Conservation (phyloP, 2,329 filamentous ascomycete species). For the Leptographium procerum region DNA sequence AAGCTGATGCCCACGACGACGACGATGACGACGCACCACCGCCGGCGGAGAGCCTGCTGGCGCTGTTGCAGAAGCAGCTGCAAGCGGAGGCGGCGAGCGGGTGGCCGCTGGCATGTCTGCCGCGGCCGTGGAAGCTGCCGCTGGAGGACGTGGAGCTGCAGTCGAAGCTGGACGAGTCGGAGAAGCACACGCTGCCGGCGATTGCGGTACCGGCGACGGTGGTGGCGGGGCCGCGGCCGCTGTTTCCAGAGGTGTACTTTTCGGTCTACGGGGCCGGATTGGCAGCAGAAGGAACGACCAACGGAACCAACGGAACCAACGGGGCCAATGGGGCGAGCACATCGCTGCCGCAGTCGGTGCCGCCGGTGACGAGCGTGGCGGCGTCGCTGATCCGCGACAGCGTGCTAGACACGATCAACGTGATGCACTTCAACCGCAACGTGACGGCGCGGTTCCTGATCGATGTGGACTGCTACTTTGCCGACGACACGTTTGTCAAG, state of each 20-base stretch:
- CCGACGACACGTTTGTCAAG: slow-evolving; percentile 81
- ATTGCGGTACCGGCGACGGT: slow-evolving; percentile 68
- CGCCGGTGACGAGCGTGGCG: slow-evolving; percentile 62
- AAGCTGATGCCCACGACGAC: background rate
- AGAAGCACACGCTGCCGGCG: slow-evolving; percentile 67
- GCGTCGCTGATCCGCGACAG: slow-evolving; percentile 76
- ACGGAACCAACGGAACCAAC: no score
- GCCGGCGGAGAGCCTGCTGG: slow-evolving; percentile 58
- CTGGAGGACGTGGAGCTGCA: slow-evolving; percentile 48
- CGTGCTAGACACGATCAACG: slow-evolving; percentile 85
- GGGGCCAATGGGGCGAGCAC: no score
- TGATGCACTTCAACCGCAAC: slow-evolving; percentile 84
- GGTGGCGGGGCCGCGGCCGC: slow-evolving; percentile 57
- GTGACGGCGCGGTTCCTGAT: slow-evolving; percentile 80
- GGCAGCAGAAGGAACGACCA: background rate
- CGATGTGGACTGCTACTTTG: slow-evolving; percentile 90
- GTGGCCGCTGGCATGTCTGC: slow-evolving; percentile 63
- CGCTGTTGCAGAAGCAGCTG: slow-evolving; percentile 75
- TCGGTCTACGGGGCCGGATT: slow-evolving; percentile 56
- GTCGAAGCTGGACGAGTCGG: slow-evolving; percentile 41
- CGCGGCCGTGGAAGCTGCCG: slow-evolving; percentile 56
- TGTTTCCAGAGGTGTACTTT: slow-evolving; percentile 89
- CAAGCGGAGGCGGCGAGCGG: slow-evolving; percentile 61
- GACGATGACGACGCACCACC: slow-evolving; percentile 34
- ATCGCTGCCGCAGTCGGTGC: slow-evolving; percentile 73